These are phyloP conservation scores for Breviolum minutum DNA, from an alignment of 73 alveolate species.

Conservation along the genomic window DNA sequence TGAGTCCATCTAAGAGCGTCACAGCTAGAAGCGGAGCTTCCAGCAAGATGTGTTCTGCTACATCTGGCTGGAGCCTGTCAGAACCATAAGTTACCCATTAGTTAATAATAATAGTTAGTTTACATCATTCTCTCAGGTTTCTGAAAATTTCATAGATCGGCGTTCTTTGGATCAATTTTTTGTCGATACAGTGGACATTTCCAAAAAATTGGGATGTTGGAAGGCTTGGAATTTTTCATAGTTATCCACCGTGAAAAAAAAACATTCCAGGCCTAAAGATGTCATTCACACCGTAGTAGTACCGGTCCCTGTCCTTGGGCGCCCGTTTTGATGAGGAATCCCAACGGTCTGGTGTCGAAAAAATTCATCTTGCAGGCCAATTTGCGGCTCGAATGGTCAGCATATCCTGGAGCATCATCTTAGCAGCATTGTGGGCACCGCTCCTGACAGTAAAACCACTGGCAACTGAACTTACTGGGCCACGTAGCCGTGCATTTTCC, in stretches of 20 bases:
- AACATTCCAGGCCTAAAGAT: not conserved
- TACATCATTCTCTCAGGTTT: not conserved
- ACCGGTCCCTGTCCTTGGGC: too few relatives aligned
- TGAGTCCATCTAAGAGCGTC: too few relatives aligned
- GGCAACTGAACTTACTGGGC: too few relatives aligned
- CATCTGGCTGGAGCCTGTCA: slow-evolving; percentile 1
- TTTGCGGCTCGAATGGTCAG: slow-evolving; percentile 24
- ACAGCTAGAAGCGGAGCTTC: slow-evolving; percentile 22
- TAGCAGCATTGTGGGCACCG: slow-evolving; percentile 42
- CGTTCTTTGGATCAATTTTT: too few relatives aligned
- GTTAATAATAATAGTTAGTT: not conserved
- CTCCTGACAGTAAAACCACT: not conserved
- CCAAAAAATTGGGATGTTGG: too few relatives aligned
- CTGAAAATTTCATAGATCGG: not conserved
- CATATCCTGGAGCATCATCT: slow-evolving; percentile 26
- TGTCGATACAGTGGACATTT: too few relatives aligned
- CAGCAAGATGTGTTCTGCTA: not conserved
- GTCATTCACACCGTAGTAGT: too few relatives aligned
- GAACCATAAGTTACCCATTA: too few relatives aligned
- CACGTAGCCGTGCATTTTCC: too few relatives aligned
- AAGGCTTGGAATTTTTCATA: too few relatives aligned
- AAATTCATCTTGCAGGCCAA: not conserved
- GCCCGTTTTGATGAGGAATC: too few relatives aligned
- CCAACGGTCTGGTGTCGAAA: not conserved
- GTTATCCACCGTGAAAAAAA: not conserved